A percentile compares a stretch with the other conserved stretches of the same genome.
Evolutionary conservation across 768 basidiomycete species (phyloP).

Genomic region (Boletus rex-veris): DNA sequence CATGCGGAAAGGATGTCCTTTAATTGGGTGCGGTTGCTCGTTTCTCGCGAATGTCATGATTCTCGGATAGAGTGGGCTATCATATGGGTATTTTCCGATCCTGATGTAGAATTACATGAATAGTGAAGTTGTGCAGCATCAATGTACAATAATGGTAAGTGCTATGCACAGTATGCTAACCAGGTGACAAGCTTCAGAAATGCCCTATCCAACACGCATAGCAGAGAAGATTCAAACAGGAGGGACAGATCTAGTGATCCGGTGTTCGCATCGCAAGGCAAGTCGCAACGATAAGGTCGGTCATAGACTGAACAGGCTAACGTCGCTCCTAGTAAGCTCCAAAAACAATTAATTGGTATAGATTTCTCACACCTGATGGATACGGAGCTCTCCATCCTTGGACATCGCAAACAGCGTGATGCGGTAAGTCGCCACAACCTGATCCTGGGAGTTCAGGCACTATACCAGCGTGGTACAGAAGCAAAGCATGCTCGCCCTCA

Average conservation of each 20-base stretch:
- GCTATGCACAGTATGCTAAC: neutral
- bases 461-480: neutral
- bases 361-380: conserved; percentile 25
- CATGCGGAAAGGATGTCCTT: neutral
- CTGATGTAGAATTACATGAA: neutral
- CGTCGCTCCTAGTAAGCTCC: neutral
- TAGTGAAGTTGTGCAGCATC: neutral
- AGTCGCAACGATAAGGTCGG: conserved; percentile 31
- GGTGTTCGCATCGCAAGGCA: conserved; percentile 31
- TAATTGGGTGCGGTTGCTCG: neutral
- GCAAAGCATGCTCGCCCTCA: too few relatives aligned
- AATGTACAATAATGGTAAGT: conserved; percentile 4
- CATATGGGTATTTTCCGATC: neutral
- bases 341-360: neutral
- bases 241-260: conserved; percentile 16
- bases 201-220: neutral
- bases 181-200: neutral
- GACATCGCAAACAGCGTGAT: conserved; percentile 27
- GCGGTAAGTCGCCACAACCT: conserved; percentile 31
- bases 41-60: neutral
- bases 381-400: conserved; percentile 31
- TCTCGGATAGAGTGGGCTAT: neutral
- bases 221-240: neutral
- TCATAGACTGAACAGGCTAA: conserved; percentile 24
- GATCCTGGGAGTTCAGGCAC: conserved; percentile 23